A percentile compares a stretch with the other conserved stretches of the same genome.
Conservation (phyloP, 1,284 basidiomycete species). For the Cutaneotrichosporon cyanovorans region DNA sequence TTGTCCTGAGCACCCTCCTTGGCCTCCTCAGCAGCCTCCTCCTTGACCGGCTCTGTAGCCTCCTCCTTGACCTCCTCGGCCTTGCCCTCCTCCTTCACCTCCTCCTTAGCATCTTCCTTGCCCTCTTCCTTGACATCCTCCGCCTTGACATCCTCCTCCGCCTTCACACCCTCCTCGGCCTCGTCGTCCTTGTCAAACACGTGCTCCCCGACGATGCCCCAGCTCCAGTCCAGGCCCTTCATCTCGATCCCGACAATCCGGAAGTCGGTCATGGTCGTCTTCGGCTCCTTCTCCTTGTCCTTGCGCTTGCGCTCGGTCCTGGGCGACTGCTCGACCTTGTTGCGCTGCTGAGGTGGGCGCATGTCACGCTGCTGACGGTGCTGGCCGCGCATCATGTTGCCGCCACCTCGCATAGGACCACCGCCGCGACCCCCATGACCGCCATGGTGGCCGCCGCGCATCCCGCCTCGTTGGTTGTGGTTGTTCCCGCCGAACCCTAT, state of each 20-base stretch:
- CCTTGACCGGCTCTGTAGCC: slow-evolving; percentile 9
- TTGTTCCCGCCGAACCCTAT: slow-evolving; percentile 38
- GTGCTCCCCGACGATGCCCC: slow-evolving; percentile 39
- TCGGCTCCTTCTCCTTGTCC: slow-evolving; percentile 51
- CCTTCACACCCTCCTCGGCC: slow-evolving; percentile 9
- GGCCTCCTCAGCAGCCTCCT: background rate
- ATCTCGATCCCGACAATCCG: slow-evolving; percentile 85
- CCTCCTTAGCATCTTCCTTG: slow-evolving; percentile 22
- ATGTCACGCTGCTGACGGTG: slow-evolving; percentile 6
- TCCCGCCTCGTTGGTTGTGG: slow-evolving; percentile 47
- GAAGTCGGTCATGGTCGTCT: slow-evolving; percentile 86
- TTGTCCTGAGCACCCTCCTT: slow-evolving; percentile 1
- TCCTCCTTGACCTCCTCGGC: slow-evolving; percentile 13
- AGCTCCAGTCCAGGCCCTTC: slow-evolving; percentile 46
- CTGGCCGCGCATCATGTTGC: slow-evolving; percentile 10
- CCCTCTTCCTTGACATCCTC: slow-evolving; percentile 16
- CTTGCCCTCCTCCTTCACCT: slow-evolving; percentile 50
- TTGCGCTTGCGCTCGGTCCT: slow-evolving; percentile 18
- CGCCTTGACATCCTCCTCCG: slow-evolving; percentile 5
- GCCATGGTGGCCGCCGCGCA: slow-evolving; percentile 33
- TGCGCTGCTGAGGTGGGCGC: slow-evolving; percentile 5
- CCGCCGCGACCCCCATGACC: slow-evolving; percentile 12
- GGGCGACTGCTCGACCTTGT: slow-evolving; percentile 1
- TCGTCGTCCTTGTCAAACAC: slow-evolving; percentile 14
- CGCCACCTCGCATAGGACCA: slow-evolving; percentile 6